Conservation (phyloP, 2,329 filamentous ascomycete species). For the Apiospora pterosperma region DNA sequence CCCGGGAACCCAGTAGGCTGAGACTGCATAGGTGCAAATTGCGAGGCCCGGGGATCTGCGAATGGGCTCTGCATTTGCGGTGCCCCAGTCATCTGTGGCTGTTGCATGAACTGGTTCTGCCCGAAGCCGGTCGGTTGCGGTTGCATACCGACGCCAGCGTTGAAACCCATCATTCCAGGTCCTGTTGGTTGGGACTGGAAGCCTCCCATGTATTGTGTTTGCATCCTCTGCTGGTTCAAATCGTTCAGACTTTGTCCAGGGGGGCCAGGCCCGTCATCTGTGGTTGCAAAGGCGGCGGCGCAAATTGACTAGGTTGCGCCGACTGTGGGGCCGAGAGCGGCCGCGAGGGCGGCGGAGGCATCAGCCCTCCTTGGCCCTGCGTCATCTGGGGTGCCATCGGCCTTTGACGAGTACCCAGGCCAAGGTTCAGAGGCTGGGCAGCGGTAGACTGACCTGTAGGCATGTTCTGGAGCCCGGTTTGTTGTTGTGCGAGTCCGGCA, state of each 20-base stretch:
- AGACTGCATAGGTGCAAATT: slow-evolving; percentile 49
- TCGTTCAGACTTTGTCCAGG: slow-evolving; percentile 76
- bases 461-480: slow-evolving; percentile 35
- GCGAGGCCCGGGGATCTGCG: slow-evolving; percentile 35
- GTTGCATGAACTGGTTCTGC: slow-evolving; percentile 40
- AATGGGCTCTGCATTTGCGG: slow-evolving; percentile 41
- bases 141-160: slow-evolving; percentile 31
- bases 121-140: slow-evolving; percentile 35
- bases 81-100: slow-evolving; percentile 34
- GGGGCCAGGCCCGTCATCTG: slow-evolving; percentile 82
- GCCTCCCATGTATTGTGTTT: slow-evolving; percentile 49
- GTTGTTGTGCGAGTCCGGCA: slow-evolving; percentile 43
- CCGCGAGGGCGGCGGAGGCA: slow-evolving; percentile 73
- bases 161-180: slow-evolving; percentile 36
- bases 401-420: slow-evolving; percentile 55
- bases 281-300: slow-evolving; percentile 71
- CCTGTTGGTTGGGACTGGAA: slow-evolving; percentile 37
- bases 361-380: slow-evolving; percentile 59
- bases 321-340: slow-evolving; percentile 86
- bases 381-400: slow-evolving; percentile 65
- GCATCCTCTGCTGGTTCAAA: slow-evolving; percentile 62
- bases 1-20: slow-evolving; percentile 62
- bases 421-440: slow-evolving; percentile 41
- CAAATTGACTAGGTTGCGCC: slow-evolving; percentile 69
- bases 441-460: slow-evolving; percentile 37